These are phyloP conservation scores for Stentor coeruleus DNA, from an alignment of 73 alveolate genomes.

Conservation along the genomic window DNA sequence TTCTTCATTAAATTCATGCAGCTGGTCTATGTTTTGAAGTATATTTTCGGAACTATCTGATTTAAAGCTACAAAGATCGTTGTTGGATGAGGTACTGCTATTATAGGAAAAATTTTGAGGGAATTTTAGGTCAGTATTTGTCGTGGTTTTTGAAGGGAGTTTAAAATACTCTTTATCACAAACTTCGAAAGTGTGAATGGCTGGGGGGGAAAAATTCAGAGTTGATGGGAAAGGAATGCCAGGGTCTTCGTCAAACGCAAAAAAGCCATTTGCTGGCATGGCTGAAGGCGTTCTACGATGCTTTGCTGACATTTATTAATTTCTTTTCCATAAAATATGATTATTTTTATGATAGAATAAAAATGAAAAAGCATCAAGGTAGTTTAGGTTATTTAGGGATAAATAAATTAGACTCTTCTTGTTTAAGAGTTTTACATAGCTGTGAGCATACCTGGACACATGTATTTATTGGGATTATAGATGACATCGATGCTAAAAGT, in stretches of 20 bases:
- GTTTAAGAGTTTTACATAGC: background rate
- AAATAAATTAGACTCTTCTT: conserved; percentile 3
- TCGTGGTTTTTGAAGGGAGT: background rate
- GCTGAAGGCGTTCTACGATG: background rate
- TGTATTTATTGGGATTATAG: background rate
- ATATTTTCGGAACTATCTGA: background rate
- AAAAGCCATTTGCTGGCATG: background rate
- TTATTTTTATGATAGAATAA: no score
- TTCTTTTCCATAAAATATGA: no score
- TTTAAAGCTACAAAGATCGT: background rate
- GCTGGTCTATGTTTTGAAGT: no score
- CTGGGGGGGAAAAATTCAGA: background rate
- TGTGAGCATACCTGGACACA: background rate
- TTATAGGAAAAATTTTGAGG: background rate
- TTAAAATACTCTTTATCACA: no score
- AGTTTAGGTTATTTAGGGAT: background rate
- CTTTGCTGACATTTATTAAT: background rate
- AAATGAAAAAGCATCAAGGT: no score
- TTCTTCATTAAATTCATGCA: background rate
- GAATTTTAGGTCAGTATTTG: background rate
- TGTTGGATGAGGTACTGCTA: background rate
- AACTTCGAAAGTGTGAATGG: no score
- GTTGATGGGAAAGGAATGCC: background rate
- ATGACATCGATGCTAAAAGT: background rate
- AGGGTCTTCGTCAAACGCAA: background rate